phyloP scores from a whole-genome alignment of 306 rosid genomes.

The Biancaea sappan region DNA sequence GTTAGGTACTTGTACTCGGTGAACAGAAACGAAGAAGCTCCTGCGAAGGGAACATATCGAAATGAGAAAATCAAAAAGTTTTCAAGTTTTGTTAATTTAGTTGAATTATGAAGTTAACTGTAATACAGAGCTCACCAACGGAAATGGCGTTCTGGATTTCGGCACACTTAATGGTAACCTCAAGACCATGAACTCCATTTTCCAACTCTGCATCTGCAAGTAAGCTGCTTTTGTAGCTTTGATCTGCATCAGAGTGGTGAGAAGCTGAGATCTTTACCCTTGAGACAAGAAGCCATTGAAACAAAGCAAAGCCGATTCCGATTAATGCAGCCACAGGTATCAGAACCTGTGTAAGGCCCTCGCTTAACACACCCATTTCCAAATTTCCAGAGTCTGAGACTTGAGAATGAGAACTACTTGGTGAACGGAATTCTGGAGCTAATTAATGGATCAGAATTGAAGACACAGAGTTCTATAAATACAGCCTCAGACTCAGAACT shows the following conservation, averaged over 20 bases:
- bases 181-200: conserved; percentile 49
- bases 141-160: conserved; percentile 72
- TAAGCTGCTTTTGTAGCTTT: conserved; percentile 42
- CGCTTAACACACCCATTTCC: conserved; percentile 59
- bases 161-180: conserved; percentile 59
- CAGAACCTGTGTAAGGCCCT: conserved; percentile 56
- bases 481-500: conserved; percentile 2
- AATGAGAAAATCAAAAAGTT: no score
- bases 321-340: conserved; percentile 62
- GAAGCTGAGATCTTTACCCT: conserved; percentile 51
- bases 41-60: conserved; percentile 45
- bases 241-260: conserved; percentile 15
- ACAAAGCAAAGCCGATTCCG: conserved; percentile 63
- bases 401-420: conserved; percentile 18
- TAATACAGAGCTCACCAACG: conserved; percentile 47
- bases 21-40: conserved; percentile 72
- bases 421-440: conserved; percentile 15
- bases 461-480: conserved; percentile 19
- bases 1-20: conserved; percentile 62
- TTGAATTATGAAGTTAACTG: no score
- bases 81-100: no score
- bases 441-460: background rate
- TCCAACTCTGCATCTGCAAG: conserved; percentile 48
- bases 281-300: conserved; percentile 69
- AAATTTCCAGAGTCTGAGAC: conserved; percentile 8